Evolutionary conservation across 129 eudicot species (phyloP), one percentile per base, ranked within the genome.

Genomic region (Escallonia rubra): DNA sequence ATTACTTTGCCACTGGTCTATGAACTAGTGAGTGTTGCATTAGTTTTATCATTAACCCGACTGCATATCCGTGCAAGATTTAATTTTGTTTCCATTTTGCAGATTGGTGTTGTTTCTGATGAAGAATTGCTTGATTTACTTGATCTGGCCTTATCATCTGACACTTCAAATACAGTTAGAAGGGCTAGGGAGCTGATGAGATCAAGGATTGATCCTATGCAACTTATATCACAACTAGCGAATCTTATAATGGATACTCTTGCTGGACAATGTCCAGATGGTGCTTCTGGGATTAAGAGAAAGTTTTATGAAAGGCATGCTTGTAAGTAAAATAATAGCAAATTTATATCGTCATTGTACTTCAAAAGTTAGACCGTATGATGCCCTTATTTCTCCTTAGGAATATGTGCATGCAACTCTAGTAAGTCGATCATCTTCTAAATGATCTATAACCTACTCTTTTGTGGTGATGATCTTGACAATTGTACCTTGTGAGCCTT

Each of bases 31-130:
- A 87, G 98, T 76, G 57, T 53, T 63, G 51, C 12, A 13, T 6
- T 61, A 10, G 42, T 10, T 7, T 54, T 64, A 0, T 43, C 10
- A 47, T 12, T 12, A 0, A 42, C n/a, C 7, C 49, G 1, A 23
- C 34, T 23, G 34, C 41, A 38, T 43, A 50, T 15, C 44, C 67
- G 63, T 70, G 42, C 3, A 45, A 44, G 47, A n/a, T 53, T 64
- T 41, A 3, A 47, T n/a, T 60, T 53, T 63, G 42, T 59, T 34
- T 23, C 58, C 56, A 4, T 44, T 59, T 41, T 65, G 61, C 87
- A 94, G 97, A 80, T 81, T 79, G 99, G 99, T 76, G 83, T 83
- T 66, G 96, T 94, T 77, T 94, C 96, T 63, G 94, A 94, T 73
- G 97, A 89, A 68, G 94, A 94, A 71, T 76, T 94, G 81, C 83